Evolutionary conservation across 163 green algal genomes (phyloP).

Genomic region (Chlorella variabilis): DNA sequence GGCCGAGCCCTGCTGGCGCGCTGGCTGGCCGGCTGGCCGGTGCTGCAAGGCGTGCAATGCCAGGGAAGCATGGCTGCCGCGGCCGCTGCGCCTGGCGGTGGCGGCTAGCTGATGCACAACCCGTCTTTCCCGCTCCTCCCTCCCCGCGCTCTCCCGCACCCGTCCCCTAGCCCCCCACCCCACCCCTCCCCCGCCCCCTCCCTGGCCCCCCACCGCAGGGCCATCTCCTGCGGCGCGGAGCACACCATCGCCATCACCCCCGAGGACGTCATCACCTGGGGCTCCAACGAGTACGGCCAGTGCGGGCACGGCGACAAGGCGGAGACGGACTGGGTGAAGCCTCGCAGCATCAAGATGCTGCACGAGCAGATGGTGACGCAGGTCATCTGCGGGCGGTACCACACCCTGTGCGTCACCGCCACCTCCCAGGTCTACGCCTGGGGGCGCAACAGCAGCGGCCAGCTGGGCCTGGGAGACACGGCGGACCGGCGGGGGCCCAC

Average conservation of each 20-base stretch:
- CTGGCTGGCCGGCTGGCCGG: not conserved
- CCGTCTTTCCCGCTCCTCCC: not conserved
- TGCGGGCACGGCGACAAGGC: constrained; percentile 70
- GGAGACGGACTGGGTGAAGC: constrained; percentile 66
- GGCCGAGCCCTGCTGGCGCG: too few relatives aligned
- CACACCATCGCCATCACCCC: constrained; percentile 78
- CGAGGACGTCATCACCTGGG: constrained; percentile 84
- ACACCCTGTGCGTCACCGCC: constrained; percentile 88
- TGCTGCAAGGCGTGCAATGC: not conserved
- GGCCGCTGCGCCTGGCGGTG: not conserved
- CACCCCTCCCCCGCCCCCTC: not conserved
- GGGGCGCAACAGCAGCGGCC: constrained; percentile 78
- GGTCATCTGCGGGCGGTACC: constrained; percentile 77
- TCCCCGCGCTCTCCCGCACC: too few relatives aligned
- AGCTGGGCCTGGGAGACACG: constrained; percentile 86
- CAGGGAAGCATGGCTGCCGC: not conserved
- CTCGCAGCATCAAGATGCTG: constrained; percentile 63
- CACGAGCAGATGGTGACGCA: constrained; percentile 74
- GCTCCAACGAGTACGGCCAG: constrained; percentile 83
- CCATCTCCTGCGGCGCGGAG: constrained; percentile 51
- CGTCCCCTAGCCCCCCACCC: too few relatives aligned
- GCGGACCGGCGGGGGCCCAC: constrained; percentile 63
- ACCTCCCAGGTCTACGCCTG: constrained; percentile 86
- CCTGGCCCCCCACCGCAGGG: not conserved
- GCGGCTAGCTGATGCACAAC: not conserved